A percentile compares a stretch with the other conserved stretches of the same genome.
Conservation (phyloP, 2,329 filamentous ascomycete genomes). For the Colletotrichum tabaci region DNA sequence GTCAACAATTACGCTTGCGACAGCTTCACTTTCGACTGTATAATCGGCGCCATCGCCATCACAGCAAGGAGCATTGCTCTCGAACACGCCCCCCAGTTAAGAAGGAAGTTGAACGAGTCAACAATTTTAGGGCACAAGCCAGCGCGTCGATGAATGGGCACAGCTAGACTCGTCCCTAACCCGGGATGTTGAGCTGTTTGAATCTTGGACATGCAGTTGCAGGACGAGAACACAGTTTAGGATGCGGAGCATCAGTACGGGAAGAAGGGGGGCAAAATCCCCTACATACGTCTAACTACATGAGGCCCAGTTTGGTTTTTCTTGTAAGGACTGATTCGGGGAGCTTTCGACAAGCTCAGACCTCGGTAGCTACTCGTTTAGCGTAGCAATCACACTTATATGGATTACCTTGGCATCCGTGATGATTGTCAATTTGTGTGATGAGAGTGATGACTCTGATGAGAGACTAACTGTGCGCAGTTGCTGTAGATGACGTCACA, state of each 20-base stretch:
- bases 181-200: background rate
- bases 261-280: background rate
- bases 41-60: background rate
- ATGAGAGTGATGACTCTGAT: too few species aligned
- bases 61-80: background rate
- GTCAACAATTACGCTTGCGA: background rate
- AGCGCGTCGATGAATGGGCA: too few species aligned
- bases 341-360: background rate
- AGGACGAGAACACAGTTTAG: background rate
- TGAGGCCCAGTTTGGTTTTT: background rate
- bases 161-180: background rate
- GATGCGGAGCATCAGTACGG: too few species aligned
- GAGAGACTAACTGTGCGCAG: background rate
- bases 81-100: background rate
- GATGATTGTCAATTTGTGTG: background rate
- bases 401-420: background rate
- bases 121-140: background rate
- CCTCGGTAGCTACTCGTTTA: background rate
- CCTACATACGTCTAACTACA: background rate
- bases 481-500: constrained; percentile 12
- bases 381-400: background rate
- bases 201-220: background rate
- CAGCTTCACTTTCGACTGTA: background rate
- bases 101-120: background rate
- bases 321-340: background rate